phyloP scores from a whole-genome alignment of 805 yeast genomes.

The Starmera quercuum region DNA sequence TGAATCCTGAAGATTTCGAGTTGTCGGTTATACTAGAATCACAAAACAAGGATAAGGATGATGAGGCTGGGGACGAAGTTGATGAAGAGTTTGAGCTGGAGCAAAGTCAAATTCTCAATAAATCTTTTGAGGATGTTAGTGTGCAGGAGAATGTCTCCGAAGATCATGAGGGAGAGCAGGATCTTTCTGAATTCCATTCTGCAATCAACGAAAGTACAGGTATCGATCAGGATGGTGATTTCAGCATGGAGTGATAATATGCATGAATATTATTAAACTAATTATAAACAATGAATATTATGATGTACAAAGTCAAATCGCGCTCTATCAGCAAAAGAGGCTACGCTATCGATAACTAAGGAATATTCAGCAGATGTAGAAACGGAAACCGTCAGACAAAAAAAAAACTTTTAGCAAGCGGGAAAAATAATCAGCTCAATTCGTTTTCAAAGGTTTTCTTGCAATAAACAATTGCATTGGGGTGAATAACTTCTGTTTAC shows the following conservation, averaged over 20 bases:
- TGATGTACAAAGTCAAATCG: too few relatives aligned
- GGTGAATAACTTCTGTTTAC: slow-evolving; percentile 80
- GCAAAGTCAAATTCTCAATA: background rate
- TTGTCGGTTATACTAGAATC: slow-evolving; percentile 18
- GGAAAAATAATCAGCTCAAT: too few relatives aligned
- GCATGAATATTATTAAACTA: too few relatives aligned
- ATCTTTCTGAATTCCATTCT: background rate
- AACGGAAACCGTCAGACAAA: too few relatives aligned
- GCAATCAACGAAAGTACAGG: background rate
- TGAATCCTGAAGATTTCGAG: slow-evolving; percentile 16
- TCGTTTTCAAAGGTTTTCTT: slow-evolving; percentile 71
- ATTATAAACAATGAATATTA: too few relatives aligned
- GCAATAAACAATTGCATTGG: slow-evolving; percentile 96
- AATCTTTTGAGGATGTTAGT: background rate
- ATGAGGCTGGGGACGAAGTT: slow-evolving; percentile 1
- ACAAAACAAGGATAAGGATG: slow-evolving; percentile 14
- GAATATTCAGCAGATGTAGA: too few relatives aligned
- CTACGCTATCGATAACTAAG: too few relatives aligned
- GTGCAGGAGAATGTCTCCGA: background rate
- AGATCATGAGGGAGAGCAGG: background rate
- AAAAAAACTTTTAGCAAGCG: too few relatives aligned
- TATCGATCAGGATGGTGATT: slow-evolving; percentile 1
- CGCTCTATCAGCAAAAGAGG: too few relatives aligned
- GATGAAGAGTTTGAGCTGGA: background rate
- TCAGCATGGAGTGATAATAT: background rate